These are phyloP conservation scores for Arthrobotrys musiformis DNA, from an alignment of 2,329 filamentous ascomycete species.

Conservation along the genomic window DNA sequence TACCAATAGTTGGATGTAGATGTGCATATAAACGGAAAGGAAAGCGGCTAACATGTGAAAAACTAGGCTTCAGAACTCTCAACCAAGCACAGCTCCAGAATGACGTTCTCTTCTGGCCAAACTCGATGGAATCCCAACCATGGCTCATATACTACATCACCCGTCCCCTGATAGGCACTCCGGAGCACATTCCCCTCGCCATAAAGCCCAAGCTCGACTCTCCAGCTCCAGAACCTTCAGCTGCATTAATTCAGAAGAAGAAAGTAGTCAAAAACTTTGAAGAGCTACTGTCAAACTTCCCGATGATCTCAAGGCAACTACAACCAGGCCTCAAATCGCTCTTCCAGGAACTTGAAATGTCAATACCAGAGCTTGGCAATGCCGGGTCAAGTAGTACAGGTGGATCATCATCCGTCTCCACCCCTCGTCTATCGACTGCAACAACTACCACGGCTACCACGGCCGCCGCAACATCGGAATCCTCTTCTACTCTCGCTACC, in stretches of 20 bases:
- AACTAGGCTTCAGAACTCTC: slow-evolving; percentile 85
- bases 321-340: slow-evolving; percentile 87
- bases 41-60: slow-evolving; percentile 4
- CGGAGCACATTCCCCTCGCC: slow-evolving; percentile 68
- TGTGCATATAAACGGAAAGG: neutral
- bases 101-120: slow-evolving; percentile 88
- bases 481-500: too few relatives aligned
- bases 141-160: slow-evolving; percentile 98
- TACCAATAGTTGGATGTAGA: neutral
- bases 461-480: slow-evolving; percentile 57
- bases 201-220: slow-evolving; percentile 55
- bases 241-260: slow-evolving; percentile 70
- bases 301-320: slow-evolving; percentile 96
- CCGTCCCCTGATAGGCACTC: slow-evolving; percentile 82
- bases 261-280: slow-evolving; percentile 92
- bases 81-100: slow-evolving; percentile 87
- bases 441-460: slow-evolving; percentile 64
- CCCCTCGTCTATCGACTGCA: slow-evolving; percentile 62
- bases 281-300: slow-evolving; percentile 89
- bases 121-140: slow-evolving; percentile 86
- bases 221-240: slow-evolving; percentile 58
- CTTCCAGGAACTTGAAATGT: slow-evolving; percentile 84
- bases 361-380: slow-evolving; percentile 37
- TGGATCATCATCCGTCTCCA: slow-evolving; percentile 67
- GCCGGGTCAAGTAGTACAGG: slow-evolving; percentile 64